Evolutionary conservation across 2,329 filamentous ascomycete species (phyloP), one percentile per base, ranked within the genome.

Genomic region (Alternaria sp.): DNA sequence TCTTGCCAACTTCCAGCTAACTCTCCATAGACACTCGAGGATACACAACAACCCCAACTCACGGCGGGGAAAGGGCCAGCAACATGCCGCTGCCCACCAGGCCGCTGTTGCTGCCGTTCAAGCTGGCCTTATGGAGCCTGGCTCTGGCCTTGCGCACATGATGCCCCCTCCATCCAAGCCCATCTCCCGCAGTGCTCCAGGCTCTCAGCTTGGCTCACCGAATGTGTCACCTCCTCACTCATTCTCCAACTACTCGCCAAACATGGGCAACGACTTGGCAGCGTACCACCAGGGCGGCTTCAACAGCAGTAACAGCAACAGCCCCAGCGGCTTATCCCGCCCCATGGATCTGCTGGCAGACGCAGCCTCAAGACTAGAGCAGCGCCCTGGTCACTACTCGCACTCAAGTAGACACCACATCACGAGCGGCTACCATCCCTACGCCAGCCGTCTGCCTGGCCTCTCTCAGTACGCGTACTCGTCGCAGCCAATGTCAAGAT

Each of bases 21-120:
- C 58, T 15, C n/a, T 25, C 11, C 43, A 6, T 60, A 90, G 95
- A 65, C 95, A 99, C 83, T 97, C 95, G 79, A 89, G 95, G 80
- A 99, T 99, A 84, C 95, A 99, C 88, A 97, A 93, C 88, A 99
- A 98, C 83, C 95, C 96, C 63, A 98, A 98, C 86, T 97, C 94
- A 61, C 88, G 96, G 78, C 87, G 95, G 77, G 94, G 93, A 70
- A 96, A 97, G 86, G 97, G 97, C 85, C 89, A 89, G 64, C 71
- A 65, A 44, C 86, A 89, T 78, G 85, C 86, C 64, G 83, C 87
- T 58, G 87, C 87, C n/a, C 85, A 86, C 12, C 84, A 85, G 14
- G 85, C 87, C 10, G 85, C 85, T 4, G 85, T 85, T 2, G 85
- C 85, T 3, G 84, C 86, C 14, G 82, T 84, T 20, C 80, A 79